Evolutionary conservation across 139 green algal species (phyloP), one percentile per base, ranked within the genome.

Genomic region (Asterochloris erici): DNA sequence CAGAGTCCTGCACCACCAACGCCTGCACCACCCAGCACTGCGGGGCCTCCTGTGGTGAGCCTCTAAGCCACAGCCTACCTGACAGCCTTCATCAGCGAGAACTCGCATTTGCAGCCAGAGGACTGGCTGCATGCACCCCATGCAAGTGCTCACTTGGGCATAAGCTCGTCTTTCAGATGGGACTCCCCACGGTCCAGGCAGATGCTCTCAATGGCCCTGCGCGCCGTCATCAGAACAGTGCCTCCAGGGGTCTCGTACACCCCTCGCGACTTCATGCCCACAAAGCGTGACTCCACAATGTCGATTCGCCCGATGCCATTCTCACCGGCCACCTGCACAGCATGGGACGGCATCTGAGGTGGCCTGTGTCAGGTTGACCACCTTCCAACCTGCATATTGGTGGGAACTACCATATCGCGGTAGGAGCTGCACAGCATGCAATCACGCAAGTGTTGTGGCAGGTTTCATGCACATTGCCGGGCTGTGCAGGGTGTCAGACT

Each of bases 241-340:
- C 97, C 97, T 38, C 97, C 97, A 21, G 97, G 97, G 0, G 97
- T 99, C 91, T 99, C 97, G 85, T 99, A 99, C 88, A 99, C 97
- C 66, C 96, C 96, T 38, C 95, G 87, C 21, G 86, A 92, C 90
- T 97, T 96, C 95, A 98, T 98, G 81, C 96, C 96, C 74, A 99
- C 96, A 84, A 98, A 99, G n/a, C 97, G 91, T 19, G 86, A 94
- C 94, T 99, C 97, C 28, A 99, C 97, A 69, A 99, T 97, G 90
- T 99, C 97, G 21, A 96, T 86, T 47, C 97, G 89, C 4, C 94
- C 94, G 69, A 97, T 94, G 84, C 94, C 93, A 79, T 86, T 86
- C 0, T 75, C 77, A 63, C 83, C 83, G 2, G 83, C 83, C 17
- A 83, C 62, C 83, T 86, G 61, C 21, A 74, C 24, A 60, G 66